A percentile compares a stretch with the other conserved stretches of the same genome.
Evolutionary conservation across 768 basidiomycete species (phyloP).

Genomic region (Lepiota venenata): DNA sequence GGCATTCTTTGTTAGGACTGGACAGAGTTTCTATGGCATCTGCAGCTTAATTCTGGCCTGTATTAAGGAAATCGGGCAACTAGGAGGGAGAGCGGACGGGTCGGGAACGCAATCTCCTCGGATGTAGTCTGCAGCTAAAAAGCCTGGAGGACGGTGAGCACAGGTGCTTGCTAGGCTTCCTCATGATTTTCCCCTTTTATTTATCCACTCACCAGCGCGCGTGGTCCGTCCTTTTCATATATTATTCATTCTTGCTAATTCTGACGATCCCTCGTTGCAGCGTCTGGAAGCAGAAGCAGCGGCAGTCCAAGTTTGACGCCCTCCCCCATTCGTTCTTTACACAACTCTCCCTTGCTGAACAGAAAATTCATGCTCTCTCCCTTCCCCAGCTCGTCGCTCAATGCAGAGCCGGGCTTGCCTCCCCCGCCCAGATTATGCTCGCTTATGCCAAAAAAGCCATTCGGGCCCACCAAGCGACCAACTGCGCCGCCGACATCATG

Average conservation of each 20-base stretch:
- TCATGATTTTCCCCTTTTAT: constrained; percentile 34
- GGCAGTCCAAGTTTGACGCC: constrained; percentile 39
- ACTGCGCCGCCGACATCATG: constrained; percentile 69
- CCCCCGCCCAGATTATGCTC: constrained; percentile 40
- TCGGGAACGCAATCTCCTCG: constrained; percentile 12
- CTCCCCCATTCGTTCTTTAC: constrained; percentile 34
- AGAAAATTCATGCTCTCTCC: constrained; percentile 47
- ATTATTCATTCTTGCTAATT: neutral
- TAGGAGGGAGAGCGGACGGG: constrained; percentile 5
- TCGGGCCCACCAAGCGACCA: constrained; percentile 52
- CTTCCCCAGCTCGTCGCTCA: constrained; percentile 42
- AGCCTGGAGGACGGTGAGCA: neutral
- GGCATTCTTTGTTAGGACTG: constrained; percentile 9
- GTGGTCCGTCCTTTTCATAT: constrained; percentile 29
- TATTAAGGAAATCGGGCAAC: constrained; percentile 13
- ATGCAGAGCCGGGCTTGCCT: constrained; percentile 37
- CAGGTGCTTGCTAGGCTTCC: constrained; percentile 3
- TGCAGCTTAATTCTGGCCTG: constrained; percentile 10
- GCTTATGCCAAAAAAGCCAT: constrained; percentile 56
- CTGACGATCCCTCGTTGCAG: constrained; percentile 20
- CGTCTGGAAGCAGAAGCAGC: constrained; percentile 41
- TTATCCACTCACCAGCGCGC: constrained; percentile 35
- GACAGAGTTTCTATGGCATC: constrained; percentile 13
- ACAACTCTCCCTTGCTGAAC: constrained; percentile 40
- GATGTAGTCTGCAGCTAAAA: constrained; percentile 11